These are phyloP conservation scores for Pseudogymnoascus pannorum DNA, from an alignment of 2,329 filamentous ascomycete genomes.

Conservation along the genomic window DNA sequence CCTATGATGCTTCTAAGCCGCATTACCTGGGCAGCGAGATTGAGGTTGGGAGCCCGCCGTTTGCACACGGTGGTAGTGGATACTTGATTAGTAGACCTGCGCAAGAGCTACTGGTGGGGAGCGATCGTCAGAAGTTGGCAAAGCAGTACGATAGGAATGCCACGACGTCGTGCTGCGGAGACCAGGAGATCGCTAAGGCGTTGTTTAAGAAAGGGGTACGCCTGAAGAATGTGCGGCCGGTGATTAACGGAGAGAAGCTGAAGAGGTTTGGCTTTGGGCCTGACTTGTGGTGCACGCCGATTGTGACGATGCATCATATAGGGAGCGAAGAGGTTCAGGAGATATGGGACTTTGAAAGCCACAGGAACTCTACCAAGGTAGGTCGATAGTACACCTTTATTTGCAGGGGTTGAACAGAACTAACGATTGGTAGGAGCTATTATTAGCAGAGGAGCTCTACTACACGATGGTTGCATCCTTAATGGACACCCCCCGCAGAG, in stretches of 20 bases:
- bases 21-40: conserved; percentile 16
- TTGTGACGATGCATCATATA: conserved; percentile 52
- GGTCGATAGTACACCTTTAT: neutral
- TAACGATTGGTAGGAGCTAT: conserved; percentile 31
- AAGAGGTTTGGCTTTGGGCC: conserved; percentile 39
- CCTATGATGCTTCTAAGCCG: conserved; percentile 11
- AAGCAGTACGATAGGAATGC: conserved; percentile 37
- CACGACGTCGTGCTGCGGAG: conserved; percentile 42
- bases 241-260: conserved; percentile 49
- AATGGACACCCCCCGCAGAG: conserved; percentile 32
- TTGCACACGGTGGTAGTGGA: conserved; percentile 18
- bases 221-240: conserved; percentile 42
- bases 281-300: conserved; percentile 46
- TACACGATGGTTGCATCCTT: conserved; percentile 40
- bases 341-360: conserved; percentile 47
- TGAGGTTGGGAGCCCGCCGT: conserved; percentile 10
- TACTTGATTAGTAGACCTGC: conserved; percentile 3
- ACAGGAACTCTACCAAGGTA: conserved; percentile 16
- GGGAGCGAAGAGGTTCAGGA: conserved; percentile 43
- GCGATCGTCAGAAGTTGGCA: neutral
- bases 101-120: neutral
- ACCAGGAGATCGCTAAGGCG: conserved; percentile 41
- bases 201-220: conserved; percentile 40
- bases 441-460: conserved; percentile 44
- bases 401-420: conserved; percentile 23